Evolutionary conservation across 768 basidiomycete species (phyloP).

Genomic region (Kwoniella dendrophila): DNA sequence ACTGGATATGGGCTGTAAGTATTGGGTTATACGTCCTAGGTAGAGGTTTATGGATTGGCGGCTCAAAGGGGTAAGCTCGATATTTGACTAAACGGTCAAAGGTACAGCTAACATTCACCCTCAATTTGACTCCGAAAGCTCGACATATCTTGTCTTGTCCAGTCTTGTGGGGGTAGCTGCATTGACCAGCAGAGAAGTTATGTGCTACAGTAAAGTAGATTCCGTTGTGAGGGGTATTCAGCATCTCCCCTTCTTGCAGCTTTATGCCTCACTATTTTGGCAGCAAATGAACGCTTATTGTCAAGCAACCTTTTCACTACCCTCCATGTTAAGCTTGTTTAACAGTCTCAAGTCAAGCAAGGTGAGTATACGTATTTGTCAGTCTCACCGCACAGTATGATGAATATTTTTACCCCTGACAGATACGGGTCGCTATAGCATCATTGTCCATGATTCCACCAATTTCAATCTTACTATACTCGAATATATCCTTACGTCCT

Average conservation of each 20-base stretch:
- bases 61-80: conserved; percentile 65
- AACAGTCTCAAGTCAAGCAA: not conserved
- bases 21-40: conserved; percentile 88
- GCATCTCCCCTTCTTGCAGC: too few relatives aligned
- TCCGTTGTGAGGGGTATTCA: too few relatives aligned
- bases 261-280: not conserved
- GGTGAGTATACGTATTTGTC: not conserved
- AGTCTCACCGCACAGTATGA: not conserved
- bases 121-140: too few relatives aligned
- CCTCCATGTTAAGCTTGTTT: not conserved
- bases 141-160: not conserved
- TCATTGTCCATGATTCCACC: conserved; percentile 10
- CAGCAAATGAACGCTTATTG: not conserved
- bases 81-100: too few relatives aligned
- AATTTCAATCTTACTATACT: conserved; percentile 11
- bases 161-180: too few relatives aligned
- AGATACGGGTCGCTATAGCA: not conserved
- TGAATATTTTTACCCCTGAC: too few relatives aligned
- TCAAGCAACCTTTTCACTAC: not conserved
- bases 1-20: conserved; percentile 87
- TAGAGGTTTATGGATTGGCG: conserved; percentile 83
- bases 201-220: too few relatives aligned
- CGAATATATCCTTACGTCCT: conserved; percentile 14
- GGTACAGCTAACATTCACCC: too few relatives aligned
- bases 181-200: too few relatives aligned